Percentiles rank a stretch among this genome's conserved stretches.
Conservation (phyloP, 768 basidiomycete species). For the Tricholoma saponaceum region DNA sequence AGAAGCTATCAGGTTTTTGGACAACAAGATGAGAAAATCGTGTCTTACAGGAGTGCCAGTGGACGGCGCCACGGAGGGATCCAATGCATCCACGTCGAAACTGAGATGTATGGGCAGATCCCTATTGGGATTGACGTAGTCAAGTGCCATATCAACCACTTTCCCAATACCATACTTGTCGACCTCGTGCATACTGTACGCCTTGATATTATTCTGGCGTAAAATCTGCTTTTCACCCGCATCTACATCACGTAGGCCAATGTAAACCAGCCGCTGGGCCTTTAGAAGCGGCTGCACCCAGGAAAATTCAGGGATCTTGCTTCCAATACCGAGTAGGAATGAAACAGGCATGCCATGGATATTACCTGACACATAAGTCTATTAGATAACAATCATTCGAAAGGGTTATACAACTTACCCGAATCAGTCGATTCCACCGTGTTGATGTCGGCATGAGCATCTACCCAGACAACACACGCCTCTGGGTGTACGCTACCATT, state of each 20-base stretch:
- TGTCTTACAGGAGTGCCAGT: constrained; percentile 81
- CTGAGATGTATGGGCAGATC: constrained; percentile 88
- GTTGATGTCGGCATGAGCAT: constrained; percentile 98
- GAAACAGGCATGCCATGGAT: constrained; percentile 98
- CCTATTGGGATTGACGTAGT: constrained; percentile 85
- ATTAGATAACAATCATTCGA: background rate
- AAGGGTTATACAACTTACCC: constrained; percentile 36
- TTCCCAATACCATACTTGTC: constrained; percentile 90
- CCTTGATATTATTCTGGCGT: constrained; percentile 74
- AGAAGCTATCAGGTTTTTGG: constrained; percentile 7
- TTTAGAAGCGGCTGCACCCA: constrained; percentile 63
- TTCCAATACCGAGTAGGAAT: constrained; percentile 71
- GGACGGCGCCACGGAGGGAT: constrained; percentile 93
- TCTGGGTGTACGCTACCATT: constrained; percentile 60
- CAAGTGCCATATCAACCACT: constrained; percentile 95
- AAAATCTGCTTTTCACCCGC: constrained; percentile 84
- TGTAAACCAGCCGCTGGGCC: constrained; percentile 85
- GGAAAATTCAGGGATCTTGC: constrained; percentile 37
- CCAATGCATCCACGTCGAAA: constrained; percentile 94
- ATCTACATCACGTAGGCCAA: constrained; percentile 94
- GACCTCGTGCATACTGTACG: constrained; percentile 90
- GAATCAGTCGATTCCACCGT: constrained; percentile 77
- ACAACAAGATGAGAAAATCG: background rate
- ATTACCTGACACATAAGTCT: constrained; percentile 54
- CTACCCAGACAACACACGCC: constrained; percentile 91